Percentiles rank a stretch among this genome's conserved stretches.
Conservation (phyloP, 2,329 filamentous ascomycete genomes). For the Diaporthe eres region DNA sequence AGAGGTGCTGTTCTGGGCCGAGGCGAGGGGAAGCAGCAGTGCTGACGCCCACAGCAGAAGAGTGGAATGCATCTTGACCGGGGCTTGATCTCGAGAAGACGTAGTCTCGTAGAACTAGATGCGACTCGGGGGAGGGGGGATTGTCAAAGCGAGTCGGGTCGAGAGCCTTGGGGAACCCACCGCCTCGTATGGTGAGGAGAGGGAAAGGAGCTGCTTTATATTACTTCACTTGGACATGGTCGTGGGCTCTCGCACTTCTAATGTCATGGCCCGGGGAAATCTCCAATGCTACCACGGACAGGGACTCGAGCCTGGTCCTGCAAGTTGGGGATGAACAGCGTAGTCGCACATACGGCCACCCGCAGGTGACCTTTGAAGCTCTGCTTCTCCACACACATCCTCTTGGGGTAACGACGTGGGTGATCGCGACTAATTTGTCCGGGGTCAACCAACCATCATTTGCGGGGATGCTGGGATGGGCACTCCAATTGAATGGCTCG, state of each 20-base stretch:
- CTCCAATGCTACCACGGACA: conserved; percentile 31
- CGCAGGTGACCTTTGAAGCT: conserved; percentile 26
- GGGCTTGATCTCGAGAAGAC: neutral
- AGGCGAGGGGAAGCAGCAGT: conserved; percentile 50
- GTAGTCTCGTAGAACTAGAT: conserved; percentile 6
- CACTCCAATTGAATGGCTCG: conserved; percentile 21
- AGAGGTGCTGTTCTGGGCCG: conserved; percentile 46
- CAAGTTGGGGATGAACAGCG: conserved; percentile 22
- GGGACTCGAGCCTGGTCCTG: conserved; percentile 21
- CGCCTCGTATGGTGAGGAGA: neutral
- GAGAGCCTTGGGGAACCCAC: conserved; percentile 15
- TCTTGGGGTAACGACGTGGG: conserved; percentile 16
- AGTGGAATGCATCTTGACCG: conserved; percentile 36
- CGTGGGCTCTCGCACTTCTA: conserved; percentile 2
- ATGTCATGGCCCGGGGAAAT: conserved; percentile 26
- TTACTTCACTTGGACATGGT: conserved; percentile 1
- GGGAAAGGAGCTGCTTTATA: neutral
- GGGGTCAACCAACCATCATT: conserved; percentile 21
- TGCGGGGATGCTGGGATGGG: conserved; percentile 27
- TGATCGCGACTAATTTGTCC: conserved; percentile 21
- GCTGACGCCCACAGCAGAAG: conserved; percentile 45
- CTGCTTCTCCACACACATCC: conserved; percentile 23
- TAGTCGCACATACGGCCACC: conserved; percentile 14
- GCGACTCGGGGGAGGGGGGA: conserved; percentile 3
- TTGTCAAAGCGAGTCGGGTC: neutral